phyloP scores from a whole-genome alignment of 139 green algal genomes.

The Pleodorina starrii region DNA sequence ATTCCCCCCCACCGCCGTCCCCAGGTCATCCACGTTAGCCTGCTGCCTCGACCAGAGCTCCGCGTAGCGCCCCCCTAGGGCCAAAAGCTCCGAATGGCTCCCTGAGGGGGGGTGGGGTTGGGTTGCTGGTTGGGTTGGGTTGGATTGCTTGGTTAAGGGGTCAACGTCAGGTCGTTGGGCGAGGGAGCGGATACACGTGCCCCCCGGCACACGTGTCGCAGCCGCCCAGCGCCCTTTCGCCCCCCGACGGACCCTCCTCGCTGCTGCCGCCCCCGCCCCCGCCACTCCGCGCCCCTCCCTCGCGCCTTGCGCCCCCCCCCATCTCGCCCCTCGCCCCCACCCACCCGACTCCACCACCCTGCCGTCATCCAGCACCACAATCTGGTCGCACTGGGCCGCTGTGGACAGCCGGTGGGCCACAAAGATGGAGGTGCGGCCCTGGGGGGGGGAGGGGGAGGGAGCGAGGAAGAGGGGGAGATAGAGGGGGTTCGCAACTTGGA shows the following conservation, averaged over 20 bases:
- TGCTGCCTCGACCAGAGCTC: constrained; percentile 80
- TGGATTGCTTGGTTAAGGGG: no score
- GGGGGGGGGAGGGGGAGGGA: not conserved
- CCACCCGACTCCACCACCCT: constrained; percentile 84
- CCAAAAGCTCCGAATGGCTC: constrained; percentile 83
- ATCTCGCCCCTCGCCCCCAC: not conserved
- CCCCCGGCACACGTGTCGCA: no score
- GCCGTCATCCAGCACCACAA: constrained; percentile 91
- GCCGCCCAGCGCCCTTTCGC: no score
- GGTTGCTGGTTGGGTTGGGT: not conserved
- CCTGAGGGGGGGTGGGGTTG: constrained; percentile 38
- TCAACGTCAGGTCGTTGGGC: no score
- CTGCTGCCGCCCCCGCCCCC: no score
- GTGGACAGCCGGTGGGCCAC: constrained; percentile 97
- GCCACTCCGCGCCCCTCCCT: not conserved
- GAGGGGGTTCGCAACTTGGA: no score
- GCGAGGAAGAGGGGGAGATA: not conserved
- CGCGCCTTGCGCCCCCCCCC: not conserved
- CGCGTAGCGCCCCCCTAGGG: constrained; percentile 75
- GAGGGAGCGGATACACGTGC: no score
- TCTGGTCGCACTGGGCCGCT: constrained; percentile 89
- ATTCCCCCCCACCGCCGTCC: not conserved
- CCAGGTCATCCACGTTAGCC: constrained; percentile 29
- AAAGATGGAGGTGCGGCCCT: constrained; percentile 93
- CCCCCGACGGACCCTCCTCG: no score